Percentiles rank a stretch among this genome's conserved stretches.
Evolutionary conservation across 2,329 filamentous ascomycete species (phyloP).

Genomic region (Aspergillus jensenii): DNA sequence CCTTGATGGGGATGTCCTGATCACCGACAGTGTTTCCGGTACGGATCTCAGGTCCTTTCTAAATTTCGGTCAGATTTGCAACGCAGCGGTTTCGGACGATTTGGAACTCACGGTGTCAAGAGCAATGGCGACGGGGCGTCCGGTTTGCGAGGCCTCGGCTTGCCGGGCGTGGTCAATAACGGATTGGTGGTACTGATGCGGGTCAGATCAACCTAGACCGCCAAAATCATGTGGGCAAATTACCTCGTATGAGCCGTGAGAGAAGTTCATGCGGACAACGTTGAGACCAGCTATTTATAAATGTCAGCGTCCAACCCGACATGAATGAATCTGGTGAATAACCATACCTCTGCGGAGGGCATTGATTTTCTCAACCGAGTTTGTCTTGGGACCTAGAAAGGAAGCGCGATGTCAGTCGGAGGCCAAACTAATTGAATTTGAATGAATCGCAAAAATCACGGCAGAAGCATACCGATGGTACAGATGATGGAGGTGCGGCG

Average conservation of each 20-base stretch:
- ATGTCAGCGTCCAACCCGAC: conserved; percentile 14
- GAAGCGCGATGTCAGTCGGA: conserved; percentile 23
- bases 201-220: neutral
- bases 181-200: conserved; percentile 80
- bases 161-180: conserved; percentile 94
- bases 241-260: conserved; percentile 81
- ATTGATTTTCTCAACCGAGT: conserved; percentile 96
- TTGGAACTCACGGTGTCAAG: conserved; percentile 70
- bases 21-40: conserved; percentile 72
- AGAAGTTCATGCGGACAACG: conserved; percentile 99
- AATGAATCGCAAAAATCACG: neutral
- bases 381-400: conserved; percentile 81
- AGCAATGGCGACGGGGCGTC: conserved; percentile 92
- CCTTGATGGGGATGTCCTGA: conserved; percentile 75
- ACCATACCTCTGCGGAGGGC: conserved; percentile 68
- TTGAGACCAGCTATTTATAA: conserved; percentile 72
- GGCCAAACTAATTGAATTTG: neutral
- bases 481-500: conserved; percentile 97
- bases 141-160: conserved; percentile 73
- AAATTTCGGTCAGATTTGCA: conserved; percentile 17
- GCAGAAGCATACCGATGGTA: conserved; percentile 73
- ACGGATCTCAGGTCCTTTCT: conserved; percentile 84
- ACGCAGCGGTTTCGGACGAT: neutral
- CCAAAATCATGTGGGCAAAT: conserved; percentile 9
- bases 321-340: conserved; percentile 3